A percentile compares a stretch with the other conserved stretches of the same genome.
These are phyloP conservation scores for Pyrenophora teres DNA, from an alignment of 2,329 filamentous ascomycete species.

Conservation along the genomic window DNA sequence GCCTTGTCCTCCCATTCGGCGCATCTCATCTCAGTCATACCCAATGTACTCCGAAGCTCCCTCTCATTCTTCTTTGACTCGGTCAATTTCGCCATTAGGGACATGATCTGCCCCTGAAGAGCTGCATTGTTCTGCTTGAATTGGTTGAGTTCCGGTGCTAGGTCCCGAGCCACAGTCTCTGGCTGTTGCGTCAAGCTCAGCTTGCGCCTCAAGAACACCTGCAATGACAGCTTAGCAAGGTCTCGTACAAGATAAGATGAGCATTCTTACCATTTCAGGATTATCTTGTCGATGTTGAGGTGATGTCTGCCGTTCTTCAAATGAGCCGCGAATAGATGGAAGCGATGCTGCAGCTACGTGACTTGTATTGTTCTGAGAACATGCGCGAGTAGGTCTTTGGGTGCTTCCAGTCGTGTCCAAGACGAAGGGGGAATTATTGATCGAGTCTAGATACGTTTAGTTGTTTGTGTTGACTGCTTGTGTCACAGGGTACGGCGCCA, in stretches of 20 bases:
- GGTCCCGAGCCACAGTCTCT: slow-evolving; percentile 41
- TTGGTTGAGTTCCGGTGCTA: slow-evolving; percentile 46
- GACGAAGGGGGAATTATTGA: slow-evolving; percentile 33
- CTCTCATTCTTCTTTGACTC: slow-evolving; percentile 46
- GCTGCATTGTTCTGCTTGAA: slow-evolving; percentile 45
- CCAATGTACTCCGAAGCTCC: slow-evolving; percentile 35
- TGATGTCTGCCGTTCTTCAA: slow-evolving; percentile 36
- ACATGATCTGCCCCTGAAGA: slow-evolving; percentile 44
- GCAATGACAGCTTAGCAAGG: background rate
- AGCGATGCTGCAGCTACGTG: slow-evolving; percentile 28
- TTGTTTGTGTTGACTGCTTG: slow-evolving; percentile 13
- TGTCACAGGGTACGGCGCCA: slow-evolving; percentile 12
- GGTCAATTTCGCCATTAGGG: slow-evolving; percentile 48
- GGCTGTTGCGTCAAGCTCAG: slow-evolving; percentile 41
- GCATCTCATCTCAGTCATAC: slow-evolving; percentile 41
- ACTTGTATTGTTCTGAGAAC: slow-evolving; percentile 21
- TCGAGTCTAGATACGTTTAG: slow-evolving; percentile 33
- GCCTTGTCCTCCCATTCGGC: slow-evolving; percentile 35
- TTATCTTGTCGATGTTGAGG: slow-evolving; percentile 26
- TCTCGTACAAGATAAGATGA: background rate
- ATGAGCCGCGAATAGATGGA: slow-evolving; percentile 25
- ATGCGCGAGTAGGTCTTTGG: slow-evolving; percentile 30
- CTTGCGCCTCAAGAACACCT: slow-evolving; percentile 47
- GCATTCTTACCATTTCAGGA: slow-evolving; percentile 33
- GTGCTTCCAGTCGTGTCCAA: slow-evolving; percentile 30